Evolutionary conservation across 2,329 filamentous ascomycete genomes (phyloP).

Genomic region (Pezicula radicicola): DNA sequence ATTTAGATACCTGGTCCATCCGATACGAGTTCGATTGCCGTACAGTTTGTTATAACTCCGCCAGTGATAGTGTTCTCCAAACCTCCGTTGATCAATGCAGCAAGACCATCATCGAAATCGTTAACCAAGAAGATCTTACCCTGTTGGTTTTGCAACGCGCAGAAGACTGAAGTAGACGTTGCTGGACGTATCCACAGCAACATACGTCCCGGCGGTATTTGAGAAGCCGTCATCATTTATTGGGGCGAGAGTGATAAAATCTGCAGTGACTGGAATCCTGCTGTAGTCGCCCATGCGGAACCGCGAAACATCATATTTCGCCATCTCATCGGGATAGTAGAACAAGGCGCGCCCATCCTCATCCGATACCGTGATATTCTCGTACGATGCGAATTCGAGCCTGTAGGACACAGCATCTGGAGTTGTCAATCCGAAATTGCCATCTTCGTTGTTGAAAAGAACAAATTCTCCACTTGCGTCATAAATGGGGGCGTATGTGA

Average conservation of each 20-base stretch:
- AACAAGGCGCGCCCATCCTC: background rate
- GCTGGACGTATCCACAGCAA: background rate
- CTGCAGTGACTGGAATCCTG: background rate
- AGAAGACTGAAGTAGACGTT: background rate
- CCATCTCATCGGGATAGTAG: background rate
- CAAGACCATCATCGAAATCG: background rate
- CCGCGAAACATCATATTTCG: background rate
- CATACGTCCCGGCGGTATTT: background rate
- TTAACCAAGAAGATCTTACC: background rate
- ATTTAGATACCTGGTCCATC: background rate
- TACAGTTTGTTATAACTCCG: background rate
- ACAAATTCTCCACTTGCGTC: background rate
- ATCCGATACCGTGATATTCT: background rate
- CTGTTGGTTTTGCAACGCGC: background rate
- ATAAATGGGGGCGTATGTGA: background rate
- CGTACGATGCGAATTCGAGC: background rate
- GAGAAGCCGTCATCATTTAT: background rate
- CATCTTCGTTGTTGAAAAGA: background rate
- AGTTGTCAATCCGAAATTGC: background rate
- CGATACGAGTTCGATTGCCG: background rate
- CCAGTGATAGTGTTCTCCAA: background rate
- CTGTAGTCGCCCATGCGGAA: background rate
- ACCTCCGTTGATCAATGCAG: background rate
- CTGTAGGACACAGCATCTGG: background rate
- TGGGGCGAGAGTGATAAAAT: background rate